Conservation (phyloP, 768 basidiomycete species). For the Saitozyma sp. region DNA sequence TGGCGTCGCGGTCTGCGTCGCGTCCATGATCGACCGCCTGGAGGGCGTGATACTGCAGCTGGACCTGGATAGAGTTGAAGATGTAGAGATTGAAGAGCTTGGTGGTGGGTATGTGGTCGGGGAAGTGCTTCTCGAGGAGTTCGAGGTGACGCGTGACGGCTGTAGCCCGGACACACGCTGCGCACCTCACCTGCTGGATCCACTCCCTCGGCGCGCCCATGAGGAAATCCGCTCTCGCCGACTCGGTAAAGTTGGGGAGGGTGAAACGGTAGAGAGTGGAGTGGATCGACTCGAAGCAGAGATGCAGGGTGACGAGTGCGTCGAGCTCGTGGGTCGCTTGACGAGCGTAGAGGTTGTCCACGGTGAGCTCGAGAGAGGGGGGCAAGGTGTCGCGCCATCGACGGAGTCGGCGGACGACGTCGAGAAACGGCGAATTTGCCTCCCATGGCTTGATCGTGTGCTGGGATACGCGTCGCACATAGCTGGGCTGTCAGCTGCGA, state of each 20-base stretch:
- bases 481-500: too few relatives aligned
- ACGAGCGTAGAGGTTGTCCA: conserved; percentile 4
- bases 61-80: neutral
- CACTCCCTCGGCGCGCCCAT: neutral
- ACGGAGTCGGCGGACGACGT: neutral
- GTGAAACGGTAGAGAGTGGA: conserved; percentile 1
- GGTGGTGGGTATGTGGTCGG: neutral
- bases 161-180: neutral
- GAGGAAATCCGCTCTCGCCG: neutral
- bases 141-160: neutral
- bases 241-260: neutral
- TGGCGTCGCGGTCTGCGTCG: neutral
- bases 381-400: conserved; percentile 1
- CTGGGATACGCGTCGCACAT: neutral
- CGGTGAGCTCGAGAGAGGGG: neutral
- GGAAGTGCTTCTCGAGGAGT: neutral
- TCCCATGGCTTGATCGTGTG: neutral
- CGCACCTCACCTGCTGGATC: neutral
- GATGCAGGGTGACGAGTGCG: neutral
- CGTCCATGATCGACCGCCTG: neutral
- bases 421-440: neutral
- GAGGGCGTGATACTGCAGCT: neutral
- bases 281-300: conserved; percentile 2
- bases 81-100: neutral
- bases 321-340: neutral